Base-by-base conservation (phyloP, 176 grass and related monocot species). In the Zea luxurians region DNA sequence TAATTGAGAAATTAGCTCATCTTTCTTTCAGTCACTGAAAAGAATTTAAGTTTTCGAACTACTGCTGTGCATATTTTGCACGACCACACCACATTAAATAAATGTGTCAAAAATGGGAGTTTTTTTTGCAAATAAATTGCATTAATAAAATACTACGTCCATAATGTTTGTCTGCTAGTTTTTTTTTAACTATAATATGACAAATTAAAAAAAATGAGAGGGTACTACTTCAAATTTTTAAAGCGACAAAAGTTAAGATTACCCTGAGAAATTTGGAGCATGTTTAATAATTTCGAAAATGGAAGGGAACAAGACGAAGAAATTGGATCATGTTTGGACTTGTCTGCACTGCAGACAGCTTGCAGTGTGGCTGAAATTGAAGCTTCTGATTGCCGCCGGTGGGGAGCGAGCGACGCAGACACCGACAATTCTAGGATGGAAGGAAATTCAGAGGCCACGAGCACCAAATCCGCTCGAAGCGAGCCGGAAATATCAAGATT, bases 401-500 rank as follows among this genome's bases (percentile, higher is more conserved):
- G 21, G 0, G 10, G 3, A 47, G 59, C 43, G 60, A 65, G 11
- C 44, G 36, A 17, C 13, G 38, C 2, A 37, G 53, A 27, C 7
- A 66, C 37, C 12, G 79, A 38, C 48, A 64, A 55, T 17, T n/a
- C 21, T 2, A 37, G 20, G 71, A 71, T 57, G 40, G 57, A 77
- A 77, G 48, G 57, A 77, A 77, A 78, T 87, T 48, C 74, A 82
- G 58, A 68, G 85, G 67, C 80, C 80, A 83, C 74, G 48, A 82
- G 37, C 66, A 50, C 80, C 42, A 50, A 83, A 78, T 78, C 66
- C 75, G 55, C 68, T 37, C 47, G 68, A 78, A 37, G 55, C 10
- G 27, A 46, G 36, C 41, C 45, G 47, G 63, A 82, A 78, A 64
- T 37, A 75, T 60, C 46, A 46, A 80, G 66, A 59, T 83, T 27